A percentile compares a stretch with the other conserved stretches of the same genome.
phyloP scores from a whole-genome alignment of 192 early-diverging fungal species.

The Rhizophagus sp. region DNA sequence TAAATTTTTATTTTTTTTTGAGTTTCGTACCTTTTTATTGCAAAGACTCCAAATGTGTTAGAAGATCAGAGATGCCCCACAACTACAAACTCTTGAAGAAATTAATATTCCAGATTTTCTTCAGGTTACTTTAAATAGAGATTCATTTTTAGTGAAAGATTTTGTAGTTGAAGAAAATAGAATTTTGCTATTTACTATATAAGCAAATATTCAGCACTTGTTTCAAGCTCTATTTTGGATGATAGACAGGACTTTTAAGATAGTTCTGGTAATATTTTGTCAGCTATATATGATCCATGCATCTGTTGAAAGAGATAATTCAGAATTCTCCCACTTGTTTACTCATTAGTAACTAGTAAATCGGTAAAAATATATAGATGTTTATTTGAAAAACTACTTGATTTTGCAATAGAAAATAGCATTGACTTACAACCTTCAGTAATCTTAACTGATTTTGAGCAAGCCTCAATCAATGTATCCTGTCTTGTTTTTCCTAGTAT shows the following conservation, averaged over 20 bases:
- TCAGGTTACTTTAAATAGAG: neutral
- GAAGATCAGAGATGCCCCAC: neutral
- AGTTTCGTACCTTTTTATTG: too few relatives aligned
- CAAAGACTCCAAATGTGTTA: neutral
- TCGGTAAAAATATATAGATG: neutral
- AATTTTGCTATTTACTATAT: neutral
- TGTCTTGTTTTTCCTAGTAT: neutral
- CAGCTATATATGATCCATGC: too few relatives aligned
- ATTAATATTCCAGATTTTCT: neutral
- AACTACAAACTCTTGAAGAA: neutral
- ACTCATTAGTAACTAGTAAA: neutral
- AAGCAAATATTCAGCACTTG: neutral
- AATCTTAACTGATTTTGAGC: constrained; percentile 3
- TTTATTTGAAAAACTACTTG: neutral
- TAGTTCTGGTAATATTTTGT: too few relatives aligned
- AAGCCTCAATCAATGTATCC: neutral
- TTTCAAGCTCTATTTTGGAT: neutral
- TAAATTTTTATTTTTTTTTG: too few relatives aligned
- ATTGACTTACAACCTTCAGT: neutral
- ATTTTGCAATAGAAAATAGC: neutral
- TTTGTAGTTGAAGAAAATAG: neutral
- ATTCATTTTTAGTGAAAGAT: neutral
- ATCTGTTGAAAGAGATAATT: neutral
- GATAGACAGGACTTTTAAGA: too few relatives aligned
- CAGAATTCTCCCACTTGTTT: neutral